Percentiles rank a stretch among this genome's conserved stretches.
Evolutionary conservation across 768 basidiomycete genomes (phyloP).

Genomic region (Mycena polygramma): DNA sequence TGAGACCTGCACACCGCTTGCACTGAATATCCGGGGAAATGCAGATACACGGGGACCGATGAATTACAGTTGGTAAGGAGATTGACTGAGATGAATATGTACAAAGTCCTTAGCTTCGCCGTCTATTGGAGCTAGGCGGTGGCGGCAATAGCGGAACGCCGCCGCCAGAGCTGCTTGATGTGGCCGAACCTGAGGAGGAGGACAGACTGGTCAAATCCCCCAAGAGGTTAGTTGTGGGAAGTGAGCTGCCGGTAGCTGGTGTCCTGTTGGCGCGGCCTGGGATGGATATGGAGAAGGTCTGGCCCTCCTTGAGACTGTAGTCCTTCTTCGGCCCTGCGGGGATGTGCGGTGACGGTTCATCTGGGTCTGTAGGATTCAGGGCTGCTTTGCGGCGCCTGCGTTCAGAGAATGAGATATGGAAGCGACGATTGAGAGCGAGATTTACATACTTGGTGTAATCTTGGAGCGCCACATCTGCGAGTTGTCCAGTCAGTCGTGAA

Average conservation of each 20-base stretch:
- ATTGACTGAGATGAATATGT: neutral
- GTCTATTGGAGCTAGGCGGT: conserved; percentile 76
- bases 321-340: conserved; percentile 91
- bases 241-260: conserved; percentile 13
- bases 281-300: conserved; percentile 93
- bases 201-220: conserved; percentile 40
- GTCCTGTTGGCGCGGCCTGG: conserved; percentile 76
- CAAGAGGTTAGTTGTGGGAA: conserved; percentile 52
- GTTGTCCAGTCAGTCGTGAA: conserved; percentile 27
- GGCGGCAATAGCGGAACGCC: conserved; percentile 83
- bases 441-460: conserved; percentile 82
- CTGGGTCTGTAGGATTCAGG: conserved; percentile 63
- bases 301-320: conserved; percentile 93
- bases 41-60: neutral
- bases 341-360: conserved; percentile 72
- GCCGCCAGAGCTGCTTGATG: conserved; percentile 48
- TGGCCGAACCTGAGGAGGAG: conserved; percentile 18
- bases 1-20: neutral
- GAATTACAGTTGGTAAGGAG: neutral
- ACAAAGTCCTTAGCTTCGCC: conserved; percentile 24
- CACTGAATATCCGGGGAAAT: neutral
- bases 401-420: conserved; percentile 31
- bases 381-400: conserved; percentile 74
- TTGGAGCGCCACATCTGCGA: conserved; percentile 83
- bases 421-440: conserved; percentile 9